These are phyloP conservation scores for Linnemannia zychae DNA, from an alignment of 192 early-diverging fungal genomes.

Conservation along the genomic window DNA sequence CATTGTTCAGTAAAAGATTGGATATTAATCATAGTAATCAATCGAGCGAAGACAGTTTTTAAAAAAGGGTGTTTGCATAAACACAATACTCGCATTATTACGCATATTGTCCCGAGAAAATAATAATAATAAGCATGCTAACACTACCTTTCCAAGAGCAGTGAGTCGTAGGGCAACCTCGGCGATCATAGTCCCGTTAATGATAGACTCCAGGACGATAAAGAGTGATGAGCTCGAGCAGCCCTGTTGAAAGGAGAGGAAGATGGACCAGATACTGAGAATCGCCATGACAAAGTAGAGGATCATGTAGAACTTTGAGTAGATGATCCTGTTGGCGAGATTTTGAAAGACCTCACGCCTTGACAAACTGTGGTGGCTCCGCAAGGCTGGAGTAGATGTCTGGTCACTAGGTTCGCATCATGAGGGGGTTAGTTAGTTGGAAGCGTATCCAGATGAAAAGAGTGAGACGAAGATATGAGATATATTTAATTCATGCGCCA, in stretches of 20 bases:
- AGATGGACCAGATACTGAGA: slow-evolving; percentile 65
- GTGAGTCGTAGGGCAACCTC: slow-evolving; percentile 77
- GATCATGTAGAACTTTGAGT: slow-evolving; percentile 69
- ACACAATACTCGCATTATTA: too few relatives aligned
- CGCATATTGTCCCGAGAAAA: neutral
- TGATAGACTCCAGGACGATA: slow-evolving; percentile 76
- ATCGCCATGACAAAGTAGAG: slow-evolving; percentile 65
- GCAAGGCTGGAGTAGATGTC: slow-evolving; percentile 16
- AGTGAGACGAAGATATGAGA: neutral
- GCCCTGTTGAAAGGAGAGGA: slow-evolving; percentile 57
- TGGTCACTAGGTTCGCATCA: slow-evolving; percentile 19
- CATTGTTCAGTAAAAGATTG: neutral
- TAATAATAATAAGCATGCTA: neutral
- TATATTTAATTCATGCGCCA: too few relatives aligned
- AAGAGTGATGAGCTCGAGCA: slow-evolving; percentile 70
- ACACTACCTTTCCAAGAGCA: slow-evolving; percentile 73
- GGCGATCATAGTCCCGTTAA: slow-evolving; percentile 82
- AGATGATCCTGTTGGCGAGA: slow-evolving; percentile 71
- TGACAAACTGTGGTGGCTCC: slow-evolving; percentile 66
- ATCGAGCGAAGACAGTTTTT: neutral
- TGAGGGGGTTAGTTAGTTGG: neutral
- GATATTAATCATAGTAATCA: neutral
- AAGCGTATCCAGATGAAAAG: neutral
- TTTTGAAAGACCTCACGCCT: slow-evolving; percentile 65
- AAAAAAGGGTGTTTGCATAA: neutral